Evolutionary conservation across 73 alveolate species (phyloP), one percentile per base, ranked within the genome.

Genomic region (Blepharisma stoltei): DNA sequence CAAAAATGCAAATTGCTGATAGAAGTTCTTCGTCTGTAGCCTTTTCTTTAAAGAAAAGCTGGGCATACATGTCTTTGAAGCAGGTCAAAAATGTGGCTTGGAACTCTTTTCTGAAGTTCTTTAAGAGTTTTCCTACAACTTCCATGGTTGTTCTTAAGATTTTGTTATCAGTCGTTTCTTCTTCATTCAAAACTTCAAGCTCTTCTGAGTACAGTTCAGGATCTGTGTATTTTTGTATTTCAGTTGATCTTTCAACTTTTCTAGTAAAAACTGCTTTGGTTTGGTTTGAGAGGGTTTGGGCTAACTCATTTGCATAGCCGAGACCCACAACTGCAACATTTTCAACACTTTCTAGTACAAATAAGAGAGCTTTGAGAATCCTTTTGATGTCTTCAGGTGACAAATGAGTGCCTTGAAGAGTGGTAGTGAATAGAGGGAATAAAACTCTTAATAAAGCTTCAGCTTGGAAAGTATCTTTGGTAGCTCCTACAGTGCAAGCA

Each of bases 341-440:
- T 25, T n/a, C 46, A 60, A 38, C 23, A 25, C 11, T 8, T 25
- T 60, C 73, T 18, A 60, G 5, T 14, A n/a, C 14, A 2, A 38
- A n/a, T 25, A 14, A 38, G 14, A 60, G 23, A 25, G 49, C 11
- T 60, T 60, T 60, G 38, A 60, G 46, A 18, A 38, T 25, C 5
- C 73, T 60, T 60, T 60, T 60, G 18, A 60, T 18, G 5, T 60
- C 73, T 60, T n/a, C 73, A 20, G 73, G 73, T n/a, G 73, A 60
- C n/a, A 38, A 60, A 8, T 60, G 14, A 20, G 73, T n/a, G 18
- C 46, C 14, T 14, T n/a, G 11, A 8, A 60, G 23, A 38, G 37
- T 60, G 2, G 14, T n/a, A 11, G 23, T 11, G 23, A 60, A 60
- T n/a, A 25, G 46, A 20, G 73, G 73, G 48, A 38, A 14, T n/a